Percentiles rank a stretch among this genome's conserved stretches.
Conservation (phyloP, 805 yeast genomes). For the Torulaspora quercuum region DNA sequence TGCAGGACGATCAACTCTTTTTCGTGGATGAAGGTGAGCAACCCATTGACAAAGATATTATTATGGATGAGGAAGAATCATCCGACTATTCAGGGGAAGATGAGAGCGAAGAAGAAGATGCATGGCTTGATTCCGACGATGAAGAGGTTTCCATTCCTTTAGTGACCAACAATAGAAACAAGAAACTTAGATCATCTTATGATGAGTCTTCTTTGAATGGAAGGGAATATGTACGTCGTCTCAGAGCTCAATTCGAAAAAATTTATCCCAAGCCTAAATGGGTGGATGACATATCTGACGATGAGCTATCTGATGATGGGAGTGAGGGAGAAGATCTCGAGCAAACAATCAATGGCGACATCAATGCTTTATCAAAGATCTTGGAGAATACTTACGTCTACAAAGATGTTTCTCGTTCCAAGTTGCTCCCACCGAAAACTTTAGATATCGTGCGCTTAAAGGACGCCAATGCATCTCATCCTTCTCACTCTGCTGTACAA, state of each 20-base stretch:
- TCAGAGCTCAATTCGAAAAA: slow-evolving; percentile 67
- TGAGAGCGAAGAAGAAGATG: slow-evolving; percentile 41
- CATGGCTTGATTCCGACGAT: slow-evolving; percentile 92
- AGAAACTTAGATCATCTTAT: slow-evolving; percentile 65
- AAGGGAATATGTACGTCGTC: slow-evolving; percentile 54
- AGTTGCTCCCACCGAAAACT: slow-evolving; percentile 62
- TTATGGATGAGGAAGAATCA: slow-evolving; percentile 24
- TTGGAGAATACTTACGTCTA: slow-evolving; percentile 41
- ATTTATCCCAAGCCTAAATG: slow-evolving; percentile 84
- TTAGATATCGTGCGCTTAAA: slow-evolving; percentile 77
- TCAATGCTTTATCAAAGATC: slow-evolving; percentile 40
- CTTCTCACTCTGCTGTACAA: slow-evolving; percentile 80
- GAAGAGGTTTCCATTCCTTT: slow-evolving; percentile 66
- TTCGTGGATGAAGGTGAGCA: slow-evolving; percentile 30
- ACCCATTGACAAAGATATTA: slow-evolving; percentile 28
- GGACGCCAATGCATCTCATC: slow-evolving; percentile 74
- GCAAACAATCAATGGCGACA: slow-evolving; percentile 39
- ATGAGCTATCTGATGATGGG: slow-evolving; percentile 29
- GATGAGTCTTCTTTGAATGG: slow-evolving; percentile 56
- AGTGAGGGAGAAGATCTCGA: slow-evolving; percentile 30
- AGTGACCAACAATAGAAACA: slow-evolving; percentile 52
- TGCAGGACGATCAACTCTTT: slow-evolving; percentile 28
- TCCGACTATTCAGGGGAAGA: slow-evolving; percentile 40
- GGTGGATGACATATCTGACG: slow-evolving; percentile 45
- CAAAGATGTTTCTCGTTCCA: slow-evolving; percentile 42